Percentiles rank a stretch among this genome's conserved stretches.
These are phyloP conservation scores for Fusarium devonianum DNA, from an alignment of 2,329 filamentous ascomycete species.

Conservation along the genomic window DNA sequence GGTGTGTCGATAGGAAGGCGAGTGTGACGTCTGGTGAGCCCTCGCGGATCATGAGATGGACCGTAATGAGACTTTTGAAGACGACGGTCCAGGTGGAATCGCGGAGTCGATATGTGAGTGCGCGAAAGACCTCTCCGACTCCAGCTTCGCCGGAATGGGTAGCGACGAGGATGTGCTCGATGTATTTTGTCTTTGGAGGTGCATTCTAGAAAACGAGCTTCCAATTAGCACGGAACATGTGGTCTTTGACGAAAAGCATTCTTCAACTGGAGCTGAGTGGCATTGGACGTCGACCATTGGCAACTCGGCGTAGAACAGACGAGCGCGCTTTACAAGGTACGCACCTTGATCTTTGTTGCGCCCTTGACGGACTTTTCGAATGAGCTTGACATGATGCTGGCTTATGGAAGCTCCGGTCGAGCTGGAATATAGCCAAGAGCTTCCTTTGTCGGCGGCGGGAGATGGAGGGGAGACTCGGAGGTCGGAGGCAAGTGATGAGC, in stretches of 20 bases:
- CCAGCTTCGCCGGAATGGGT: conserved; percentile 95
- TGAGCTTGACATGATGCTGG: conserved; percentile 73
- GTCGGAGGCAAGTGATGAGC: conserved; percentile 28
- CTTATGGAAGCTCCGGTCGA: conserved; percentile 22
- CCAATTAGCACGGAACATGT: conserved; percentile 10
- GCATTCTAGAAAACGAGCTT: conserved; percentile 68
- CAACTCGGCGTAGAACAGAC: not conserved
- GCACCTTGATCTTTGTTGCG: conserved; percentile 95
- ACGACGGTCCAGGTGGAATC: conserved; percentile 99
- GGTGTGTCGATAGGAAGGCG: conserved; percentile 81
- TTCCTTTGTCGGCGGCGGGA: conserved; percentile 15
- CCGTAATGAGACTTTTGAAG: conserved; percentile 95
- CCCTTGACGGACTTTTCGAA: conserved; percentile 99
- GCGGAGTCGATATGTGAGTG: conserved; percentile 84
- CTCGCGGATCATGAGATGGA: conserved; percentile 97
- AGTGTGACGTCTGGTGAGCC: conserved; percentile 89
- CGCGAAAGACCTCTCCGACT: conserved; percentile 93
- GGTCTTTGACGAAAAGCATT: not conserved
- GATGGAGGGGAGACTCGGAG: conserved; percentile 16
- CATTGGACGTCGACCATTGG: not conserved
- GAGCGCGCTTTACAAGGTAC: conserved; percentile 13
- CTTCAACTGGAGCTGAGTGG: no score
- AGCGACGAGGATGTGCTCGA: conserved; percentile 95
- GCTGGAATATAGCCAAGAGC: conserved; percentile 6
- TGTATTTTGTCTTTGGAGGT: conserved; percentile 98